Evolutionary conservation across 2,329 filamentous ascomycete genomes (phyloP), one percentile per base, ranked within the genome.

Genomic region (Nemania abortiva): DNA sequence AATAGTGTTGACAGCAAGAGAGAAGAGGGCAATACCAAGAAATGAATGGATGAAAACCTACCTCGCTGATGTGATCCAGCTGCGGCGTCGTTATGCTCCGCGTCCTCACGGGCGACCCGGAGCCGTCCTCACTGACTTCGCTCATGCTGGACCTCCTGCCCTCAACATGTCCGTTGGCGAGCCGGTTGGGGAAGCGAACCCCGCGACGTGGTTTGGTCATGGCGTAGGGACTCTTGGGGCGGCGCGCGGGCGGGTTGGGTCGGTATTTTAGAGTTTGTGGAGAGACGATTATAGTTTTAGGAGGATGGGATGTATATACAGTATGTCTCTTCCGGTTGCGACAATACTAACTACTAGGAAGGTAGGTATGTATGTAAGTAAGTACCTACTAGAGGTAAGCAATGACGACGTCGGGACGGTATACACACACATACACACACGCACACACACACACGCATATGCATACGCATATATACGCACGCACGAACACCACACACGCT

Each of bases 131-230:
- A 78, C 89, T 92, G 76, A 85, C 85, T 73, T 92, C 91, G 74
- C 91, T 92, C 81, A 93, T 89, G 84, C 90, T 92, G 66, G 88
- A 87, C 75, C 91, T 89, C 74, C 89, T 86, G 59, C 88, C 86
- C 13, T 91, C 85, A 69, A 78, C 74, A 67, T 82, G 79, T 66
- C 83, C 83, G 70, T 88, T 86, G 73, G 79, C 83, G 79, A 37
- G 24, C 22, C 83, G 85, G 74, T 83, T 82, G 74, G 85, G 85
- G 79, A 88, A 88, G 72, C 85, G 84, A 69, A 88, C 86, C 76
- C 86, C 86, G 78, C 86, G 84, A 71, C 82, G 82, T 65, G 81
- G 77, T 72, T 79, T 79, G 58, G 78, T 75, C 78, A 79, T 79
- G 70, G 63, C 65, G 71, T 34, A 4, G 4, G 5, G 31, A 5